A percentile compares a stretch with the other conserved stretches of the same genome.
Conservation (phyloP, 257 asterid species). For the Misopates orontium region DNA sequence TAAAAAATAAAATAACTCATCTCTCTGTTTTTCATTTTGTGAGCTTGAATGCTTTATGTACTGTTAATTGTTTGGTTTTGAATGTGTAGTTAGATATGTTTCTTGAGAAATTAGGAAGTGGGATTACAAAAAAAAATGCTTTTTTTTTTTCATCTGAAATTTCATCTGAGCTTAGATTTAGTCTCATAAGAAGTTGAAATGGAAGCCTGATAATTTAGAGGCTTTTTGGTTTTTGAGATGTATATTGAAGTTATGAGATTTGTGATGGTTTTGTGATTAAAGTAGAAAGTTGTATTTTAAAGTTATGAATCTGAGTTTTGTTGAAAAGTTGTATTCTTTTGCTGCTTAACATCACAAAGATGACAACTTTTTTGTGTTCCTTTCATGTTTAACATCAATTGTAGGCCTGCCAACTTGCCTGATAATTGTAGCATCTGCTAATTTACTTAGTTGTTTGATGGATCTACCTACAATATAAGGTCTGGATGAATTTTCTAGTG, state of each 20-base stretch:
- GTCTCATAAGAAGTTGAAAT: conserved; percentile 4
- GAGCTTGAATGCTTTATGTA: too few species aligned
- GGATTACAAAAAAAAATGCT: background rate
- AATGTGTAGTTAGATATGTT: conserved; percentile 29
- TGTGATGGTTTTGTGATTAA: background rate
- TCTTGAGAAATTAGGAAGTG: background rate
- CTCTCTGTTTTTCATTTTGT: too few species aligned
- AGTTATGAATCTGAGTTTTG: background rate
- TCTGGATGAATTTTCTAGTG: background rate
- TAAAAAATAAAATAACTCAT: too few species aligned
- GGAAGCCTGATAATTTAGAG: background rate
- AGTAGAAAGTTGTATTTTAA: conserved; percentile 1
- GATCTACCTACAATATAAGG: background rate
- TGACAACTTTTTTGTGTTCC: background rate
- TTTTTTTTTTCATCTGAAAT: background rate
- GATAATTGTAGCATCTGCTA: background rate
- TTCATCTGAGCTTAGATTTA: conserved; percentile 11
- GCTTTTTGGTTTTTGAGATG: conserved; percentile 2
- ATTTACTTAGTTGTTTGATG: conserved; percentile 5
- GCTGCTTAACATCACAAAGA: background rate
- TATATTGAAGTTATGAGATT: conserved; percentile 15
- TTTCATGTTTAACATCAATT: background rate
- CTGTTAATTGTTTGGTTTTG: background rate
- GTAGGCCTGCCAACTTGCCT: background rate
- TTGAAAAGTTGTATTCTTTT: too few species aligned